These are phyloP conservation scores for Lactarius quietus DNA, from an alignment of 768 basidiomycete species.

Conservation along the genomic window DNA sequence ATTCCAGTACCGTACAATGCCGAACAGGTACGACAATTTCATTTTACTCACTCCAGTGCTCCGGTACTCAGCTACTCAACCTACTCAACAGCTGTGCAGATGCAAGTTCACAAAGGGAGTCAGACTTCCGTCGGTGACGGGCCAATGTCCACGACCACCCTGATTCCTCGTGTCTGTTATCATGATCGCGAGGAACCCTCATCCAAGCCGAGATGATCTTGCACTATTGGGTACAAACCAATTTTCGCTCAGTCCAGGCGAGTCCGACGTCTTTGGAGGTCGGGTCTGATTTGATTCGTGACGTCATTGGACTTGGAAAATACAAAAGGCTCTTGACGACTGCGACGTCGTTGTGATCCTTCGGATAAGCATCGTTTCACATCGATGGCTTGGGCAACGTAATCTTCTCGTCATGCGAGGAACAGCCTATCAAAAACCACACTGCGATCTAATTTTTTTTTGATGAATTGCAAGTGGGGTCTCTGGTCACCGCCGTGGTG, in stretches of 20 bases:
- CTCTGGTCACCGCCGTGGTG: neutral
- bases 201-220: neutral
- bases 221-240: neutral
- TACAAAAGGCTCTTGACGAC: neutral
- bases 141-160: neutral
- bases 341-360: neutral
- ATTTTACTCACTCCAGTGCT: neutral
- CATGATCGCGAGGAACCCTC: neutral
- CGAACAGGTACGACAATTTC: slow-evolving; percentile 4
- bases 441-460: neutral
- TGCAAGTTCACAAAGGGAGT: neutral
- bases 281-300: neutral
- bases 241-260: neutral
- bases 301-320: neutral
- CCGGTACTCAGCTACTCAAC: no score
- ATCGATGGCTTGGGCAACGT: neutral
- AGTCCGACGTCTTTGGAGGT: no score
- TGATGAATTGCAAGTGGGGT: neutral
- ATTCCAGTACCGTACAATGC: neutral
- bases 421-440: neutral
- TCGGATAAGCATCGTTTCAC: neutral
- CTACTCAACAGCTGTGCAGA: neutral
- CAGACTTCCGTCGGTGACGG: neutral
- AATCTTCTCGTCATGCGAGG: neutral
- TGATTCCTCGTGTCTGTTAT: neutral